These are phyloP conservation scores for Zoysia japonica DNA, from an alignment of 176 grass and related monocot genomes.

Conservation along the genomic window DNA sequence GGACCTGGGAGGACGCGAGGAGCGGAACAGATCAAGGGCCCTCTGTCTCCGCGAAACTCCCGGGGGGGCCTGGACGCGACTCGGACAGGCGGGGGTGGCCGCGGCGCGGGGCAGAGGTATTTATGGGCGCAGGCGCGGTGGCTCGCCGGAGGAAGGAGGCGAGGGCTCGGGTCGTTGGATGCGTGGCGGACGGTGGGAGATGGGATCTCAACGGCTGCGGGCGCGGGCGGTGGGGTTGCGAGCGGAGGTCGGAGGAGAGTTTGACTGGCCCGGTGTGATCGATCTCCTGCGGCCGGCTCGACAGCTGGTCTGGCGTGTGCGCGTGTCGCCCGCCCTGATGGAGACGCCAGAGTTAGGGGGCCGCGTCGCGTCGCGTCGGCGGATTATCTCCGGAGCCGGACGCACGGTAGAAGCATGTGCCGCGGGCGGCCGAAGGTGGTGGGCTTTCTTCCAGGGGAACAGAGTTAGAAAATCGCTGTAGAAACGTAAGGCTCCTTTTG, in stretches of 20 bases:
- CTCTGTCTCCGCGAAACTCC: neutral
- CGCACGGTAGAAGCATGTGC: neutral
- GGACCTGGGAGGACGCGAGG: neutral
- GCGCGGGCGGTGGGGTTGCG: neutral
- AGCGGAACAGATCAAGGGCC: neutral
- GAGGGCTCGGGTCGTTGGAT: neutral
- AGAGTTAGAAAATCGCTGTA: too few species aligned
- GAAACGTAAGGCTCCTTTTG: too few species aligned
- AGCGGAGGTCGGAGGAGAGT: conserved; percentile 13
- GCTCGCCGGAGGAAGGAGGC: neutral
- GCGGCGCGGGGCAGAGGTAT: conserved; percentile 12
- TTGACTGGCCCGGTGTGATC: conserved; percentile 36
- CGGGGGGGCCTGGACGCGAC: neutral
- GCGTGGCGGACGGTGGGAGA: neutral
- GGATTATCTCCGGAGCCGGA: neutral
- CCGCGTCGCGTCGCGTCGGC: neutral
- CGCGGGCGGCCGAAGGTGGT: too few species aligned
- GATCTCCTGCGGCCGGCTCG: conserved; percentile 19
- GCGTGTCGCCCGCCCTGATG: neutral
- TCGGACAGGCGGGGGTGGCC: conserved; percentile 32
- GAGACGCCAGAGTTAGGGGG: neutral
- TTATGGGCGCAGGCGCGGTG: conserved; percentile 40
- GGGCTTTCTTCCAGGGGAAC: too few species aligned
- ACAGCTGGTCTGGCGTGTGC: neutral
- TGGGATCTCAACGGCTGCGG: neutral